phyloP scores from a whole-genome alignment of 2,329 filamentous ascomycete species.

The Colletotrichum acutatum region DNA sequence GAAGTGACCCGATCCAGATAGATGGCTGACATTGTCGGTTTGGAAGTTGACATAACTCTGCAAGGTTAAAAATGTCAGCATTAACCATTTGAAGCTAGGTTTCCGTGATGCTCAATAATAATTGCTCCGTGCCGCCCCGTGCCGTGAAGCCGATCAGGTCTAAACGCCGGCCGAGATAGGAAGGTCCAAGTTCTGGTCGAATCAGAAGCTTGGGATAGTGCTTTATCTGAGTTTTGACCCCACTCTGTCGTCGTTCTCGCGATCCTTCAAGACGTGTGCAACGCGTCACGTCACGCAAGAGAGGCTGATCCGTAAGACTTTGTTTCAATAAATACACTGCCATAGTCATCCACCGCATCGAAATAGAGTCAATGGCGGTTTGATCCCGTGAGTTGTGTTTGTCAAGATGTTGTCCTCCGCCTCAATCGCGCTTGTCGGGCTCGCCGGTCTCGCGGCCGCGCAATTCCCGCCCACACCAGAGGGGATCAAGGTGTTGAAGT shows the following conservation, averaged over 20 bases:
- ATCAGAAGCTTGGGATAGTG: neutral
- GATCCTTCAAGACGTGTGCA: slow-evolving; percentile 15
- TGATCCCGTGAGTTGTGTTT: too few species aligned
- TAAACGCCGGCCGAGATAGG: slow-evolving; percentile 8
- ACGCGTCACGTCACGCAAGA: slow-evolving; percentile 13
- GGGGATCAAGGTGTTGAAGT: slow-evolving; percentile 60
- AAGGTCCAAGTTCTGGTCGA: slow-evolving; percentile 16
- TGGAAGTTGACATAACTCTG: neutral
- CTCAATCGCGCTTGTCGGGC: slow-evolving; percentile 34
- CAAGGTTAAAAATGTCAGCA: neutral
- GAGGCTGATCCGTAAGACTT: neutral
- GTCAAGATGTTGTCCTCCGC: neutral
- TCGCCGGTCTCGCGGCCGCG: slow-evolving; percentile 39
- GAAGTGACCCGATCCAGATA: neutral
- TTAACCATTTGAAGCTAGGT: neutral
- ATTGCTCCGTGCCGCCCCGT: neutral
- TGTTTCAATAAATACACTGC: neutral
- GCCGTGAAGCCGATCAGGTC: neutral
- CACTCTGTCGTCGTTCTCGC: neutral
- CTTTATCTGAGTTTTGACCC: neutral
- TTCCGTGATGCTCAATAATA: neutral
- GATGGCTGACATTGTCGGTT: neutral
- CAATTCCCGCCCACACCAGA: slow-evolving; percentile 46
- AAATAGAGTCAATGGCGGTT: too few species aligned
- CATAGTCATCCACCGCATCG: too few species aligned